Evolutionary conservation across 225 moss, liverwort and hornwort species (phyloP).

Genomic region (Polytrichum commune): DNA sequence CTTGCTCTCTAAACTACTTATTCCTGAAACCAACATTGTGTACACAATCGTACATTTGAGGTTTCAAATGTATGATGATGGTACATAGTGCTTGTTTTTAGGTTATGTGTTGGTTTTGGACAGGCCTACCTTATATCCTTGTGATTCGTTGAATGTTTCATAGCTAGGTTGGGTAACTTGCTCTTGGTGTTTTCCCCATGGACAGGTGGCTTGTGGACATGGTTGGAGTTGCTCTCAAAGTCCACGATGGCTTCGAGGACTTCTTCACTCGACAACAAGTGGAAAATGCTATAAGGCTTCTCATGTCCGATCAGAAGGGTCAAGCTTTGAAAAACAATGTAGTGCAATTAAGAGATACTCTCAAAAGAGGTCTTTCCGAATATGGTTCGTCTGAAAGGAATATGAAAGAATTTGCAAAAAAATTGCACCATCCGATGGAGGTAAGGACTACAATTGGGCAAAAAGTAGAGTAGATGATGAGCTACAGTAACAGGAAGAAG

Average conservation of each 20-base stretch:
- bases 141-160: no score
- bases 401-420: background rate
- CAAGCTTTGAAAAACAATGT: constrained; percentile 1
- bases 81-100: no score
- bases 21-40: no score
- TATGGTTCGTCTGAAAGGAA: background rate
- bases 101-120: no score
- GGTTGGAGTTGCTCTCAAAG: constrained; percentile 4
- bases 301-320: background rate
- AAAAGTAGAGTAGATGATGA: no score
- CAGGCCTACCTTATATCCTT: no score
- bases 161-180: no score
- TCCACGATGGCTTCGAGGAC: constrained; percentile 10
- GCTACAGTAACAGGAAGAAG: no score
- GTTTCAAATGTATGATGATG: no score
- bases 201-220: constrained; percentile 1
- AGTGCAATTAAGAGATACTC: background rate
- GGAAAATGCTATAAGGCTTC: background rate
- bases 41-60: no score
- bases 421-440: background rate
- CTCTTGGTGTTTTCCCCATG: background rate
- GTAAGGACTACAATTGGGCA: no score
- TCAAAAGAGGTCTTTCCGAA: background rate
- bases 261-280: background rate
- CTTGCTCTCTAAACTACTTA: no score